Evolutionary conservation across 2,329 filamentous ascomycete genomes (phyloP), one percentile per base, ranked within the genome.

Genomic region (Sordariomycetes sp.): DNA sequence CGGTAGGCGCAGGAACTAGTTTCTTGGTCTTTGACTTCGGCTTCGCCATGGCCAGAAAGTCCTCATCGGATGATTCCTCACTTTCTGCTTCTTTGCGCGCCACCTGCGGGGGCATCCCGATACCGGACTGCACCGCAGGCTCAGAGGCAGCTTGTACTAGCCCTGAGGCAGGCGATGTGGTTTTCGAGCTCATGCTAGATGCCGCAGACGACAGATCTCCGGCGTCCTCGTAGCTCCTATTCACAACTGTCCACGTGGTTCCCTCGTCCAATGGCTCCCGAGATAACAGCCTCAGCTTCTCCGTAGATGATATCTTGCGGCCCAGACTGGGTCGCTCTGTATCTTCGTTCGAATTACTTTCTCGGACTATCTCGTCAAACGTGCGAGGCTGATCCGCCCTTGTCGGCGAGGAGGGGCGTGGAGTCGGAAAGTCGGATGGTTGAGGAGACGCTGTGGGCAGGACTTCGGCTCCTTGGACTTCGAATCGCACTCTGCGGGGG

Each of bases 401-500:
- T 16, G 33, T 35, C 8, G 46, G 46, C 24, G 48, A 51, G 16
- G 45, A 33, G 33, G 50, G 40, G 36, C 47, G 45, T 7, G 47
- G 48, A 26, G 45, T 40, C 34, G 54, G 44, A 46, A 53, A 44
- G 39, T 57, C 50, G 36, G 56, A 44, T 36, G 50, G 41, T 40
- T 64, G 61, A 30, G 74, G 75, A 16, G 73, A 76, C 18, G 66
- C 58, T 30, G 74, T 77, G 15, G 75, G 72, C 37, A 77, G 55
- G 23, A 81, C 72, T 46, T 79, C 73, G 42, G 66, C 59, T 34
- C 74, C 75, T 48, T 67, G 66, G 30, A 79, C 68, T 24, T 76
- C 68, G 42, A 80, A 80, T 31, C 76, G 73, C 37, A 80, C 76
- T 39, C 72, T 65, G 20, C 75, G 66, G n/a, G 72, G 72, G 45